Base-by-base conservation (phyloP, 345 rosid genomes). In the Eucalyptus curtisii region DNA sequence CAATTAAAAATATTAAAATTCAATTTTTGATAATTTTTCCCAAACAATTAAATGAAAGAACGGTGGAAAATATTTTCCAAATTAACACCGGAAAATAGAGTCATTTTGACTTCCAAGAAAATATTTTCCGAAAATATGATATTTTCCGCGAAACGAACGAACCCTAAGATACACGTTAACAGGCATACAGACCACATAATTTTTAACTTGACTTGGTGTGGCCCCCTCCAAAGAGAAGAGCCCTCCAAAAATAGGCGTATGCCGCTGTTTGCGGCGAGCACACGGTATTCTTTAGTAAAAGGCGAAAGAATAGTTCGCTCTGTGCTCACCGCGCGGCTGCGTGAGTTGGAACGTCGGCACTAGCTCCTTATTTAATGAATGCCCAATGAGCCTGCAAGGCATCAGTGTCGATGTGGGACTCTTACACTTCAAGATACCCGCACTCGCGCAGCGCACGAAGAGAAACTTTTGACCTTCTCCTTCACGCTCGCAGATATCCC, bases 251-350 rank as follows among this genome's bases (percentile, higher is more conserved):
- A 90, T 85, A 4, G 48, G 88, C 88, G 89, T 92, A 92, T 89
- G 92, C 92, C 91, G 86, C 84, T 87, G 0, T 71, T 1, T 61
- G 90, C 91, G 55, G 68, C 91, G 88, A n/a, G 89, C 91, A 90
- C 93, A 93, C 93, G 91, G 91, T 91, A 89, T 89, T 93, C 93
- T 92, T 92, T 93, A 92, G 93, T 91, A 93, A 90, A 93, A 93
- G 93, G 94, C 93, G 93, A 93, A 90, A 91, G 93, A 93, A 92
- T 92, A 92, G 93, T 92, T 91, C 91, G 93, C 93, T 92, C 1
- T 93, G 94, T 89, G 90, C 91, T 84, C 91, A 88, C 86, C 68
- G 89, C 92, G 64, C 82, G 92, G 91, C 92, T 91, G 92, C 91
- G 87, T 90, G n/a, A 1, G 0, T 5, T 13, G 4, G 0, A 0